Conservation (phyloP, 176 grass and related monocot species). For the Oryza coarctata region DNA sequence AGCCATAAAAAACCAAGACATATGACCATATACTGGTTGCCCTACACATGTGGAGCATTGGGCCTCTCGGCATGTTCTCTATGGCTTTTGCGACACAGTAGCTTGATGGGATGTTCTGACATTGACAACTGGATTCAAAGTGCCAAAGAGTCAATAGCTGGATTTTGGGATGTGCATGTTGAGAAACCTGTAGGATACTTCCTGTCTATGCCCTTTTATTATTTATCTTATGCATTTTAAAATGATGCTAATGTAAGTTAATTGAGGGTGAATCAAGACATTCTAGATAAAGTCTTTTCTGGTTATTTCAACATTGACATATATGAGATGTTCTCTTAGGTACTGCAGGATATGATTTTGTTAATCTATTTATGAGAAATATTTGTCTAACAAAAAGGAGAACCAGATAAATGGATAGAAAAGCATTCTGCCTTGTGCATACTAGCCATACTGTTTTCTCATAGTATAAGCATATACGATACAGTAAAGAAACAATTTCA, state of each 20-base stretch:
- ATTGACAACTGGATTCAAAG: slow-evolving; percentile 89
- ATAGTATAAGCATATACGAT: neutral
- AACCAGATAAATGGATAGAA: slow-evolving; percentile 17
- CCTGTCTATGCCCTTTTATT: slow-evolving; percentile 13
- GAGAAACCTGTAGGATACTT: slow-evolving; percentile 72
- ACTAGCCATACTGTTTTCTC: slow-evolving; percentile 12
- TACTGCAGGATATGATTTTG: slow-evolving; percentile 1
- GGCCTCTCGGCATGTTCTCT: slow-evolving; percentile 83
- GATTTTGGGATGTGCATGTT: slow-evolving; percentile 81
- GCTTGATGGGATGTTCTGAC: slow-evolving; percentile 95
- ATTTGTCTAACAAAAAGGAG: slow-evolving; percentile 19
- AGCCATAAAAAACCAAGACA: slow-evolving; percentile 65
- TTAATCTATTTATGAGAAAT: slow-evolving; percentile 8
- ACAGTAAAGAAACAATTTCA: neutral
- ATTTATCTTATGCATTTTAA: slow-evolving; percentile 4
- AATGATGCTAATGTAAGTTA: neutral
- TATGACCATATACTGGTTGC: slow-evolving; percentile 75
- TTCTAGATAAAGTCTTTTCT: neutral
- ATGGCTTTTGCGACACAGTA: slow-evolving; percentile 88
- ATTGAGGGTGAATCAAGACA: slow-evolving; percentile 15
- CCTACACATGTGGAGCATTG: slow-evolving; percentile 82
- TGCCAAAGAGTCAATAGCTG: slow-evolving; percentile 67
- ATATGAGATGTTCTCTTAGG: slow-evolving; percentile 3
- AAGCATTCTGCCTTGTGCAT: slow-evolving; percentile 8
- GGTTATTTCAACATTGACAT: slow-evolving; percentile 8